Evolutionary conservation across 805 yeast genomes (phyloP).

Genomic region (Hanseniaspora vineae): DNA sequence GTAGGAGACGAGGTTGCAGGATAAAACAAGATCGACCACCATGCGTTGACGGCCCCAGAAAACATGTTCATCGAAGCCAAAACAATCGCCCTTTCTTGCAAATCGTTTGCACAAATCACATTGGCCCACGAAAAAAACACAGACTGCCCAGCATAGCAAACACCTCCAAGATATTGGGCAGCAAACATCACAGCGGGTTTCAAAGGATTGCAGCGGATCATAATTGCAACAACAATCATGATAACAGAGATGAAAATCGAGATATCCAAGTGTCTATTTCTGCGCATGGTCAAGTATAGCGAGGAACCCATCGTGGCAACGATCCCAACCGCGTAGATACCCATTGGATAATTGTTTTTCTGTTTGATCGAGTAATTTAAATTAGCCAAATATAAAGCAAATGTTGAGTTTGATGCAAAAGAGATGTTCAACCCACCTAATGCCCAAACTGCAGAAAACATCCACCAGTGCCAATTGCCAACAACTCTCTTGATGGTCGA

Average conservation of each 20-base stretch:
- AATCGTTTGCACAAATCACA: constrained; percentile 41
- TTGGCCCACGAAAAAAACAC: constrained; percentile 54
- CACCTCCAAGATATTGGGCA: constrained; percentile 44
- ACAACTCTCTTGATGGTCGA: constrained; percentile 31
- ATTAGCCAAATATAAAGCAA: constrained; percentile 34
- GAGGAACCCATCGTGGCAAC: constrained; percentile 32
- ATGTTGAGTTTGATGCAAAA: constrained; percentile 32
- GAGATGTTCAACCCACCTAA: constrained; percentile 38
- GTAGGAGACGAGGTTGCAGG: constrained; percentile 39
- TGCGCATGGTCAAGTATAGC: constrained; percentile 29
- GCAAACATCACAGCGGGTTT: constrained; percentile 30
- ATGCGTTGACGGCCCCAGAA: constrained; percentile 48
- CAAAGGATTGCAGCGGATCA: constrained; percentile 32
- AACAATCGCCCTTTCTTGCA: constrained; percentile 51
- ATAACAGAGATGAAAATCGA: constrained; percentile 31
- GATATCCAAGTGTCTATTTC: constrained; percentile 38
- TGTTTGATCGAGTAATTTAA: constrained; percentile 30
- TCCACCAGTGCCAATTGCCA: constrained; percentile 45
- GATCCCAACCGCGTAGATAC: constrained; percentile 40
- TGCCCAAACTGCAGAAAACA: constrained; percentile 39
- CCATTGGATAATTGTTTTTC: constrained; percentile 42
- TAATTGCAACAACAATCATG: constrained; percentile 34
- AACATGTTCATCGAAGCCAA: constrained; percentile 57
- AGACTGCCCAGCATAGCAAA: constrained; percentile 47
- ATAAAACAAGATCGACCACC: constrained; percentile 48